These are phyloP conservation scores for Tieghemiomyces parasiticus DNA, from an alignment of 192 early-diverging fungal genomes.

Conservation along the genomic window DNA sequence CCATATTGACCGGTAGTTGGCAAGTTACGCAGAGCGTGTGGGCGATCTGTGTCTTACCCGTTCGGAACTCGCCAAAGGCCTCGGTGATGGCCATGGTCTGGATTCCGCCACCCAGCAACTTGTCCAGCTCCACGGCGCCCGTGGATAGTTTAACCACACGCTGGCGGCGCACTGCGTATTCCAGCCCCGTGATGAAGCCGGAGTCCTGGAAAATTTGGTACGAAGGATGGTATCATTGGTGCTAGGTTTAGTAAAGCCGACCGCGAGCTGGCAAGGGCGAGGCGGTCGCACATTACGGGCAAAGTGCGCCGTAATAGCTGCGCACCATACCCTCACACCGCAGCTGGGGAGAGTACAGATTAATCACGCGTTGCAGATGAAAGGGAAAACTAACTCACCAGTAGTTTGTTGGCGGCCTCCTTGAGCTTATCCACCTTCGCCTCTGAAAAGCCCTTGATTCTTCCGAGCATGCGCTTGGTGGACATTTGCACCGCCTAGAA, in stretches of 20 bases:
- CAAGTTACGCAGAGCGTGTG: conserved; percentile 65
- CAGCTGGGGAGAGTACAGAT: too few relatives aligned
- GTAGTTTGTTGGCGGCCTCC: conserved; percentile 53
- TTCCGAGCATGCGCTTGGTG: conserved; percentile 39
- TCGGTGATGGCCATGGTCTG: conserved; percentile 74
- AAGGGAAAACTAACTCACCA: too few relatives aligned
- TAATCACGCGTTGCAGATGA: too few relatives aligned
- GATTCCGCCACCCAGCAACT: conserved; percentile 61
- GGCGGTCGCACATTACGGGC: too few relatives aligned
- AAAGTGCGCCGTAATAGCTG: too few relatives aligned
- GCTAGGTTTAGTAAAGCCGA: too few relatives aligned
- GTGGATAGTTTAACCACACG: conserved; percentile 55
- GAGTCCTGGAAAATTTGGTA: conserved; percentile 17
- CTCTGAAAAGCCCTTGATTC: conserved; percentile 73
- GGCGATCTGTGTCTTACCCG: conserved; percentile 70
- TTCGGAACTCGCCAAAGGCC: conserved; percentile 76
- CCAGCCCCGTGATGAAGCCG: conserved; percentile 56
- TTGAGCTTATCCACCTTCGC: conserved; percentile 78
- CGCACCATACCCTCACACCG: too few relatives aligned
- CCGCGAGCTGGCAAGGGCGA: too few relatives aligned
- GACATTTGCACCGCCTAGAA: conserved; percentile 59
- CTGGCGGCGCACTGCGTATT: conserved; percentile 33
- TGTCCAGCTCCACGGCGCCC: conserved; percentile 63
- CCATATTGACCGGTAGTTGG: conserved; percentile 53
- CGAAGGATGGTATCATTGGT: too few relatives aligned